These are phyloP conservation scores for Russula sp. DNA, from an alignment of 768 basidiomycete species.

Conservation along the genomic window DNA sequence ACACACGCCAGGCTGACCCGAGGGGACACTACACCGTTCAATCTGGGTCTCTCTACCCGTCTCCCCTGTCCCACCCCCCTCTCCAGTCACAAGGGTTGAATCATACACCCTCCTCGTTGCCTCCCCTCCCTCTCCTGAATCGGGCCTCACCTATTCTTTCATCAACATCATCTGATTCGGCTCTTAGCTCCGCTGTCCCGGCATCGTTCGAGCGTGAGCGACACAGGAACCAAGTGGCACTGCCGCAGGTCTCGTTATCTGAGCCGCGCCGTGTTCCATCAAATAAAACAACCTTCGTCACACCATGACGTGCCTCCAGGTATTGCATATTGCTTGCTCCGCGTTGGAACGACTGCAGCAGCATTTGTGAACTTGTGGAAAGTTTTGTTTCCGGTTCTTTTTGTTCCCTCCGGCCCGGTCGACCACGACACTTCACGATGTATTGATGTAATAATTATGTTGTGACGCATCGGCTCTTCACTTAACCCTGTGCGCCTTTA, in stretches of 20 bases:
- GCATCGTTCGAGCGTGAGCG: slow-evolving; percentile 23
- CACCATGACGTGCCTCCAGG: slow-evolving; percentile 13
- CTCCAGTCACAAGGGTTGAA: slow-evolving; percentile 25
- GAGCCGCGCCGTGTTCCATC: slow-evolving; percentile 18
- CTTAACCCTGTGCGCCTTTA: neutral
- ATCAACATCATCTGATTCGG: slow-evolving; percentile 21
- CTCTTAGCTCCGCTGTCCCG: slow-evolving; percentile 21
- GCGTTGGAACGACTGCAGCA: neutral
- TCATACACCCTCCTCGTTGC: slow-evolving; percentile 12
- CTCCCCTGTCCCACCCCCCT: slow-evolving; percentile 45
- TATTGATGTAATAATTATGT: slow-evolving; percentile 23
- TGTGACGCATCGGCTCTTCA: slow-evolving; percentile 1
- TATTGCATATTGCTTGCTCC: neutral
- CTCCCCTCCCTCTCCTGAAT: slow-evolving; percentile 17
- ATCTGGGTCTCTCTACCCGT: slow-evolving; percentile 33
- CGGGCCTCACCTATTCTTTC: slow-evolving; percentile 23
- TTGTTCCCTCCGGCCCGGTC: neutral
- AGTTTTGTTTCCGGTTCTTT: neutral
- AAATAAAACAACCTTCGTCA: slow-evolving; percentile 23
- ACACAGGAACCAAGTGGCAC: slow-evolving; percentile 17
- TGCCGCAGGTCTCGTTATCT: slow-evolving; percentile 10
- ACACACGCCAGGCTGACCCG: slow-evolving; percentile 30
- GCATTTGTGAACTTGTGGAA: slow-evolving; percentile 2
- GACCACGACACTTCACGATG: slow-evolving; percentile 12
- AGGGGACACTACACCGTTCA: slow-evolving; percentile 25